phyloP scores from a whole-genome alignment of 371 early-diverging fungal species.

The Mucor mucedo region DNA sequence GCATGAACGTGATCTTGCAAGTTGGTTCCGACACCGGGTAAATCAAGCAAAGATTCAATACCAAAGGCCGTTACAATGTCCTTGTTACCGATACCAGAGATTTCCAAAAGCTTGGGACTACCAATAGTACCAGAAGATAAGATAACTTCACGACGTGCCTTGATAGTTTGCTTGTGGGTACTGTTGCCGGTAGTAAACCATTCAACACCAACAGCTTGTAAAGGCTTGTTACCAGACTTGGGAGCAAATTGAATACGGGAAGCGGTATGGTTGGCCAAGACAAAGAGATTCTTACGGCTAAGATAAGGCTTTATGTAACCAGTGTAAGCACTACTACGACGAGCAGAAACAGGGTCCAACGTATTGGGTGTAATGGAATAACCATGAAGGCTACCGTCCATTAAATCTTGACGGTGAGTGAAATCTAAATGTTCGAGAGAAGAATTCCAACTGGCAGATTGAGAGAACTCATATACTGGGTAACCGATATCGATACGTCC shows the following conservation, averaged over 20 bases:
- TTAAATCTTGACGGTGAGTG: conserved; percentile 8
- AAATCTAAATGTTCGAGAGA: conserved; percentile 17
- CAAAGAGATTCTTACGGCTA: conserved; percentile 8
- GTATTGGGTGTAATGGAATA: conserved; percentile 25
- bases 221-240: neutral
- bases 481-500: conserved; percentile 17
- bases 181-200: conserved; percentile 14
- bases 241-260: conserved; percentile 12
- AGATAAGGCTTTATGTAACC: conserved; percentile 13
- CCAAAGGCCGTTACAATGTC: conserved; percentile 14
- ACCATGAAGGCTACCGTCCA: conserved; percentile 21
- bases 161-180: conserved; percentile 14
- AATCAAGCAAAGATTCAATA: conserved; percentile 14
- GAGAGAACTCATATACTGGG: conserved; percentile 18
- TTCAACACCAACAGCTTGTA: conserved; percentile 27
- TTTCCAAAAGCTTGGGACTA: conserved; percentile 25
- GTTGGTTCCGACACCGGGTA: conserved; percentile 44
- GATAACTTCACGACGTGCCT: conserved; percentile 28
- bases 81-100: conserved; percentile 27
- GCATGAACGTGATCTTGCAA: conserved; percentile 40
- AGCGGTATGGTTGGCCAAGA: conserved; percentile 20
- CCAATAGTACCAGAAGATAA: conserved; percentile 27
- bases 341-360: conserved; percentile 17
- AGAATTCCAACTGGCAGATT: conserved; percentile 20
- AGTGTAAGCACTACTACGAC: conserved; percentile 18